Evolutionary conservation across 371 early-diverging fungal species (phyloP).

Genomic region (Chytridiales sp.): DNA sequence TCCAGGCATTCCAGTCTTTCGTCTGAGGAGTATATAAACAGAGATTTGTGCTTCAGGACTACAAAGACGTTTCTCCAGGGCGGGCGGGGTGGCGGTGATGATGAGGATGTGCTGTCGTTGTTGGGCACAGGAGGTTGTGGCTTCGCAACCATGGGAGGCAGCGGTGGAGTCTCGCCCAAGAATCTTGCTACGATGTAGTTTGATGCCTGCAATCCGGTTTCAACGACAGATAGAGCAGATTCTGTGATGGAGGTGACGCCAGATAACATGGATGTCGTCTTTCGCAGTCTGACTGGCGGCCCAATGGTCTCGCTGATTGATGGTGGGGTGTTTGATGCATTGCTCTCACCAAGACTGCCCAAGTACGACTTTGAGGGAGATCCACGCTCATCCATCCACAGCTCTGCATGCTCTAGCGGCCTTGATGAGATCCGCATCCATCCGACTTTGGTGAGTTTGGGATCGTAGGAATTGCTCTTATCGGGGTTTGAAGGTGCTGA

Average conservation of each 20-base stretch:
- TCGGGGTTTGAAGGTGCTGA: background rate
- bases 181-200: conserved; percentile 37
- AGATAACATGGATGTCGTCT: conserved; percentile 12
- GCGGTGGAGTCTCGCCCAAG: conserved; percentile 26
- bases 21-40: conserved; percentile 83
- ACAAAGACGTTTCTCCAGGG: conserved; percentile 54
- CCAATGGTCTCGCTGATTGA: background rate
- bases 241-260: conserved; percentile 18
- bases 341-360: background rate
- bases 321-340: conserved; percentile 10
- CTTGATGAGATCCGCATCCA: conserved; percentile 35
- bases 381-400: conserved; percentile 28
- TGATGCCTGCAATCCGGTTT: conserved; percentile 21
- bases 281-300: background rate
- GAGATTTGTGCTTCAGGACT: conserved; percentile 73
- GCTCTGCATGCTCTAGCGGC: conserved; percentile 25
- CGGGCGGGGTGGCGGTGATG: conserved; percentile 10
- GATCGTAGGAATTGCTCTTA: conserved; percentile 19
- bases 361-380: background rate
- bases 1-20: conserved; percentile 75
- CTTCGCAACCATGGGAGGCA: conserved; percentile 18
- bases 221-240: conserved; percentile 20
- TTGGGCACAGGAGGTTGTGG: background rate
- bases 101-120: conserved; percentile 1
- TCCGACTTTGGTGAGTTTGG: conserved; percentile 32